Conservation (phyloP, 2,329 filamentous ascomycete genomes). For the Ophiostoma fasciatum region DNA sequence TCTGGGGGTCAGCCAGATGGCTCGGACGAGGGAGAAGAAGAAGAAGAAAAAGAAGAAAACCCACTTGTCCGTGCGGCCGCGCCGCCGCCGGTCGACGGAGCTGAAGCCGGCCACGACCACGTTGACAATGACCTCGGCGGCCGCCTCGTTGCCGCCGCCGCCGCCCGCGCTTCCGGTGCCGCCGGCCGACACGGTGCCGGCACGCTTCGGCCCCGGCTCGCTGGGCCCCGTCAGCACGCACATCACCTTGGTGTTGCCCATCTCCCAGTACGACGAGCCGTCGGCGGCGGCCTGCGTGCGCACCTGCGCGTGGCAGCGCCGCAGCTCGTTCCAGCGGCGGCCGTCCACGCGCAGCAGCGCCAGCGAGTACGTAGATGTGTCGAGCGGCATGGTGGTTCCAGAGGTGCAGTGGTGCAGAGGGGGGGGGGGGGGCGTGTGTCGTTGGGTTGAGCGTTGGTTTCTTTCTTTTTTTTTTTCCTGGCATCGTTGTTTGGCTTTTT, state of each 20-base stretch:
- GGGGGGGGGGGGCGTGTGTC: too few relatives aligned
- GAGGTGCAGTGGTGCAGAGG: too few relatives aligned
- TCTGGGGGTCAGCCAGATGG: constrained; percentile 28
- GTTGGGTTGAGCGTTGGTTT: too few relatives aligned
- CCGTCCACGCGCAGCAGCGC: constrained; percentile 72
- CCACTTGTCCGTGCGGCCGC: constrained; percentile 64
- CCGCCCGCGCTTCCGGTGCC: constrained; percentile 16
- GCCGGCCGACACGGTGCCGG: constrained; percentile 8
- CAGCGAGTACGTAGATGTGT: constrained; percentile 81
- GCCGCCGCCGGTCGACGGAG: constrained; percentile 68
- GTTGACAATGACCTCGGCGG: constrained; percentile 61
- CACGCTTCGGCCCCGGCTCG: constrained; percentile 38
- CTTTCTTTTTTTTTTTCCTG: too few relatives aligned
- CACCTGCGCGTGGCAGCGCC: constrained; percentile 75
- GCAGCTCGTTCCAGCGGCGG: constrained; percentile 92
- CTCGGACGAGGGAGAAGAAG: background rate
- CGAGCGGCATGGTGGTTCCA: constrained; percentile 59
- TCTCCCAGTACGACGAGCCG: constrained; percentile 84
- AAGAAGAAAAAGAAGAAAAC: constrained; percentile 15
- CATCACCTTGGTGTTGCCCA: constrained; percentile 95
- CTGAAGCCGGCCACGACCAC: constrained; percentile 81
- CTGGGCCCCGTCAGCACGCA: constrained; percentile 79
- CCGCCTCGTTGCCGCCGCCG: constrained; percentile 22
- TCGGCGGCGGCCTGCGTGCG: constrained; percentile 86
- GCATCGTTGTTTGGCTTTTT: too few relatives aligned